These are phyloP conservation scores for Colletotrichum spaethianum DNA, from an alignment of 2,329 filamentous ascomycete species.

Conservation along the genomic window DNA sequence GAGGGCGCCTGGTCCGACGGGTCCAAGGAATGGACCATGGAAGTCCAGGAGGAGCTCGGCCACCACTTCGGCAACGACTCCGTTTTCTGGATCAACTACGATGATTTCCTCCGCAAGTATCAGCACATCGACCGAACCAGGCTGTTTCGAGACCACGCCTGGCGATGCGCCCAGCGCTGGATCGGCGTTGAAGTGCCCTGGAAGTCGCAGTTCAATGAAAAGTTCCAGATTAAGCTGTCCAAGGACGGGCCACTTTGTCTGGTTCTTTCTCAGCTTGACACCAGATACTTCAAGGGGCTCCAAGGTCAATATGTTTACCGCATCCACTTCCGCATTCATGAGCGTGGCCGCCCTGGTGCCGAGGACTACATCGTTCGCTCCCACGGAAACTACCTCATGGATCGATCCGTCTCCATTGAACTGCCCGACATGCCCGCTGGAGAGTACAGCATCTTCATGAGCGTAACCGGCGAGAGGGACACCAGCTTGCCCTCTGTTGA, in stretches of 20 bases:
- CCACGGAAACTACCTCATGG: slow-evolving; percentile 72
- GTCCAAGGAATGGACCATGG: slow-evolving; percentile 73
- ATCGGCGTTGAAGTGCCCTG: slow-evolving; percentile 74
- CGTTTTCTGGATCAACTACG: slow-evolving; percentile 75
- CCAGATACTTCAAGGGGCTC: slow-evolving; percentile 73
- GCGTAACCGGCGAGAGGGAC: slow-evolving; percentile 66
- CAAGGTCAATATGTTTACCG: slow-evolving; percentile 70
- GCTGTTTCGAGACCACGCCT: slow-evolving; percentile 71
- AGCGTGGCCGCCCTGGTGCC: slow-evolving; percentile 62
- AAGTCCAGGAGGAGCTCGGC: slow-evolving; percentile 69
- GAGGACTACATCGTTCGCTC: slow-evolving; percentile 74
- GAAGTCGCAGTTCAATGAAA: slow-evolving; percentile 73
- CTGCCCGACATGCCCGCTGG: slow-evolving; percentile 69
- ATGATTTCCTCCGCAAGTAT: slow-evolving; percentile 74
- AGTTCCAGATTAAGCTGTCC: slow-evolving; percentile 71
- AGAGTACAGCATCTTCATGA: slow-evolving; percentile 70
- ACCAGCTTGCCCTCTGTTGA: slow-evolving; percentile 62
- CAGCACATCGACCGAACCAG: slow-evolving; percentile 73
- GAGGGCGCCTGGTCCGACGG: slow-evolving; percentile 73
- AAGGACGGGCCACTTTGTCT: slow-evolving; percentile 71
- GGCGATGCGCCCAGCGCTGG: slow-evolving; percentile 72
- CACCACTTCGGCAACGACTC: slow-evolving; percentile 74
- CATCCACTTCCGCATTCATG: slow-evolving; percentile 66
- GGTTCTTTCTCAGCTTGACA: slow-evolving; percentile 73
- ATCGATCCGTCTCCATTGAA: slow-evolving; percentile 71